phyloP scores from a whole-genome alignment of 2,329 filamentous ascomycete species.

The Furcasterigmium furcatum region DNA sequence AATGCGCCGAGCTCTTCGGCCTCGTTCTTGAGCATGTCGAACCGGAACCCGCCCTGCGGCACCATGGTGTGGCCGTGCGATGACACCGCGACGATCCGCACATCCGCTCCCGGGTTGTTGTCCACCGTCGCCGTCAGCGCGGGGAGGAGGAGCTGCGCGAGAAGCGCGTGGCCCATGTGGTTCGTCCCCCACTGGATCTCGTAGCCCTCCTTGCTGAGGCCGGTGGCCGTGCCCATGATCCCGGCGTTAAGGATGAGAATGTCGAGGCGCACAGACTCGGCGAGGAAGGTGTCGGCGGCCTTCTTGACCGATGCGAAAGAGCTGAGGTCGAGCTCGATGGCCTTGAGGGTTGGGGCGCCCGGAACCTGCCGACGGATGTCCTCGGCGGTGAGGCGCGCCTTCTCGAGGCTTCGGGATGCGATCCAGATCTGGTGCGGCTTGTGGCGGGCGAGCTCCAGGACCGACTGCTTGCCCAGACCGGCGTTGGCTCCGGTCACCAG shows the following conservation, averaged over 20 bases:
- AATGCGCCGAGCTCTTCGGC: constrained; percentile 13
- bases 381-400: constrained; percentile 26
- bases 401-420: constrained; percentile 29
- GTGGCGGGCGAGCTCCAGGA: constrained; percentile 31
- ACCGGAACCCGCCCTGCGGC: constrained; percentile 19
- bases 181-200: constrained; percentile 47
- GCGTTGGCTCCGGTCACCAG: constrained; percentile 45
- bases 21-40: constrained; percentile 21
- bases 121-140: constrained; percentile 19
- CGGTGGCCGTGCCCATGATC: constrained; percentile 30
- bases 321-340: constrained; percentile 39
- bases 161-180: constrained; percentile 41
- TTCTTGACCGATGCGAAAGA: constrained; percentile 36
- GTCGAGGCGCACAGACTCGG: constrained; percentile 31
- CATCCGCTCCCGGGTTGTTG: constrained; percentile 13
- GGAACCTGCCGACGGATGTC: constrained; percentile 25
- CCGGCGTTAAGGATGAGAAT: constrained; percentile 44
- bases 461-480: constrained; percentile 16
- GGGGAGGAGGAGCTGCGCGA: constrained; percentile 32
- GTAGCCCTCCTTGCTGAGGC: constrained; percentile 41
- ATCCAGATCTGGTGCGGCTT: constrained; percentile 5
- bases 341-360: constrained; percentile 1
- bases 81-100: constrained; percentile 24
- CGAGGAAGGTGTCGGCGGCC: constrained; percentile 31
- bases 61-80: constrained; percentile 17